Evolutionary conservation across 192 early-diverging fungal genomes (phyloP).

Genomic region (Rhizophlyctis rosea): DNA sequence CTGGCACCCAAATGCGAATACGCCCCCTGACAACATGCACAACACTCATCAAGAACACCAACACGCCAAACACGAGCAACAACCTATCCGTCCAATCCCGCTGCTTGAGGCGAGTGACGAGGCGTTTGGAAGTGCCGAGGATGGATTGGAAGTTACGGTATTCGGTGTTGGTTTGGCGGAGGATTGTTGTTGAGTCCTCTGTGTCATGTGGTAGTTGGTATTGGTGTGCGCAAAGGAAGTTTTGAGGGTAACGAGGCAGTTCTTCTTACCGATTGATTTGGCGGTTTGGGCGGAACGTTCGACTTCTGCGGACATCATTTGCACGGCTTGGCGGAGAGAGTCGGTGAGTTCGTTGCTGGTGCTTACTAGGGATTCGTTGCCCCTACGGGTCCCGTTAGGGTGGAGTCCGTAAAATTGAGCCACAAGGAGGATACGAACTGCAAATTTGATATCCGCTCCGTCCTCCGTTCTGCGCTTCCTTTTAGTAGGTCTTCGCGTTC

Average conservation of each 20-base stretch:
- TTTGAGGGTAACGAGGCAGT: neutral
- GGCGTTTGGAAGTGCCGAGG: conserved; percentile 49
- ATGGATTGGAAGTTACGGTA: conserved; percentile 55
- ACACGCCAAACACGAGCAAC: conserved; percentile 54
- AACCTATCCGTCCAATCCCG: conserved; percentile 69
- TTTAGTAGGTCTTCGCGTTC: conserved; percentile 46
- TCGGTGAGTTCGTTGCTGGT: conserved; percentile 59
- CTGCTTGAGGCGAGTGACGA: conserved; percentile 63
- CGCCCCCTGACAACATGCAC: conserved; percentile 63
- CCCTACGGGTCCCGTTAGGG: conserved; percentile 21
- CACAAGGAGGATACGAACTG: conserved; percentile 2
- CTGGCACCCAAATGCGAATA: conserved; percentile 42
- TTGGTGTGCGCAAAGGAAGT: neutral
- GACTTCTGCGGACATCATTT: conserved; percentile 65
- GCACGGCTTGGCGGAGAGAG: conserved; percentile 52
- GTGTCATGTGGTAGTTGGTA: neutral
- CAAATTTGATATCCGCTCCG: conserved; percentile 24
- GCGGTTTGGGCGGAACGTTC: conserved; percentile 49
- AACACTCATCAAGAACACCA: conserved; percentile 60
- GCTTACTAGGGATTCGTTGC: conserved; percentile 43
- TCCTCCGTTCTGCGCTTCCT: conserved; percentile 19
- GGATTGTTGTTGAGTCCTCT: conserved; percentile 59
- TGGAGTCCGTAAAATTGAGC: neutral
- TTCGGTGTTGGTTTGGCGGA: conserved; percentile 49
- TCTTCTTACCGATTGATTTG: conserved; percentile 54